Evolutionary conservation across 2,329 filamentous ascomycete species (phyloP).

Genomic region (Raffaelea ambrosiae): DNA sequence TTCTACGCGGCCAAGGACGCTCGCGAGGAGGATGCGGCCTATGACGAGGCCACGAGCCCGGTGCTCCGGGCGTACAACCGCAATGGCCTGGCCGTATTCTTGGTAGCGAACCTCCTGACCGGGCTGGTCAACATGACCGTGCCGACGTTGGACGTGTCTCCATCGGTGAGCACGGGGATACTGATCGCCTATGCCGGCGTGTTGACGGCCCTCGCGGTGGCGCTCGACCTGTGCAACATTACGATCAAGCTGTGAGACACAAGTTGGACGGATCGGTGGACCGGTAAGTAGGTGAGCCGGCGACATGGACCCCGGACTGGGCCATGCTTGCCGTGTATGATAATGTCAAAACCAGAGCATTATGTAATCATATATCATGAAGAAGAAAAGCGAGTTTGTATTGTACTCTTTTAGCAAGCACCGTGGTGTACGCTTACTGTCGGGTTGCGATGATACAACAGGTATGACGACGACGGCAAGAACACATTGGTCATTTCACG

Average conservation of each 20-base stretch:
- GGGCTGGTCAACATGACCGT: conserved; percentile 83
- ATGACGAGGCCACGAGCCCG: conserved; percentile 64
- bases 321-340: too few species aligned
- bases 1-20: conserved; percentile 45
- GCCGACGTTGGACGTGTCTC: conserved; percentile 66
- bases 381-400: too few species aligned
- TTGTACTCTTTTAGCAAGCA: too few species aligned
- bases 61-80: conserved; percentile 80
- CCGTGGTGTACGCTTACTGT: too few species aligned
- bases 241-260: conserved; percentile 57
- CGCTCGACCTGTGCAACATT: conserved; percentile 55
- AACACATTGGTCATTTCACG: too few species aligned
- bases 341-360: too few species aligned
- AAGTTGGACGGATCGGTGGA: too few species aligned
- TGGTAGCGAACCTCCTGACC: conserved; percentile 82
- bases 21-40: conserved; percentile 54
- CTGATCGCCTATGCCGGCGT: conserved; percentile 62
- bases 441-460: too few species aligned
- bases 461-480: too few species aligned
- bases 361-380: too few species aligned
- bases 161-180: conserved; percentile 60
- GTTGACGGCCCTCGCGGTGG: conserved; percentile 60
- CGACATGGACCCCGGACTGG: too few species aligned
- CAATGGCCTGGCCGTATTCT: conserved; percentile 78
- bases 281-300: too few species aligned